Evolutionary conservation across 306 rosid genomes (phyloP).

Genomic region (Vigna reflexopilosa): DNA sequence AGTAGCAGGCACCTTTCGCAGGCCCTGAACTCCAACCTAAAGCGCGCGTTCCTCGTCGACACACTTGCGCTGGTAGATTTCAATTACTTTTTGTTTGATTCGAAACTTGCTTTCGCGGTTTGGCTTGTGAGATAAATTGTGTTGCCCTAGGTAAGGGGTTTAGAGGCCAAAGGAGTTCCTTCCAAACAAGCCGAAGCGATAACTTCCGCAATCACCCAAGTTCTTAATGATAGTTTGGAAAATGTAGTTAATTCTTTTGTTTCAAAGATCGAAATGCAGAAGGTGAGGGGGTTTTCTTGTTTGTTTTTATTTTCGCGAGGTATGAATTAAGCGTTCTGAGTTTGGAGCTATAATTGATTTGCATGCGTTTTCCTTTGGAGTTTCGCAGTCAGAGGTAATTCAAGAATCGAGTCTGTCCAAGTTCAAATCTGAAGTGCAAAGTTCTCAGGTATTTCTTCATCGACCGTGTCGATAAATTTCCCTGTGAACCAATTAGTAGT

Average conservation of each 20-base stretch:
- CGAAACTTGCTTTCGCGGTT: background rate
- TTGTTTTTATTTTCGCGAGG: no score
- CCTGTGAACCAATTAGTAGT: no score
- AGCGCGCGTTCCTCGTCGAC: conserved; percentile 68
- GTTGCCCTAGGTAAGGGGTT: conserved; percentile 53
- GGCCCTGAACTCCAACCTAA: conserved; percentile 46
- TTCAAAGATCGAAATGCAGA: conserved; percentile 60
- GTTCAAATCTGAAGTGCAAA: conserved; percentile 62
- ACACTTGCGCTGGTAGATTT: conserved; percentile 59
- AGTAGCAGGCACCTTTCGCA: conserved; percentile 49
- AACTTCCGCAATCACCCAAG: conserved; percentile 59
- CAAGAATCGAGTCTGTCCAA: conserved; percentile 62
- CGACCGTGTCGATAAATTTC: no score
- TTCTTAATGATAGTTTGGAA: conserved; percentile 64
- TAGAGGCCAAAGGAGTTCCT: conserved; percentile 66
- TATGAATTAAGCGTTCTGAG: background rate
- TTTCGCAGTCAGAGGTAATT: conserved; percentile 53
- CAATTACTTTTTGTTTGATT: background rate
- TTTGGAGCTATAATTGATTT: background rate
- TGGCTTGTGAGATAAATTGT: conserved; percentile 24
- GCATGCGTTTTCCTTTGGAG: background rate
- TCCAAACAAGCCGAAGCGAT: conserved; percentile 74
- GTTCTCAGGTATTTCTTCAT: conserved; percentile 56
- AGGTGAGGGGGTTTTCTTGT: conserved; percentile 28
- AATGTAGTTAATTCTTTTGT: conserved; percentile 60